phyloP scores from a whole-genome alignment of 83 land plant species.

The Diphasiastrum complanatum region DNA sequence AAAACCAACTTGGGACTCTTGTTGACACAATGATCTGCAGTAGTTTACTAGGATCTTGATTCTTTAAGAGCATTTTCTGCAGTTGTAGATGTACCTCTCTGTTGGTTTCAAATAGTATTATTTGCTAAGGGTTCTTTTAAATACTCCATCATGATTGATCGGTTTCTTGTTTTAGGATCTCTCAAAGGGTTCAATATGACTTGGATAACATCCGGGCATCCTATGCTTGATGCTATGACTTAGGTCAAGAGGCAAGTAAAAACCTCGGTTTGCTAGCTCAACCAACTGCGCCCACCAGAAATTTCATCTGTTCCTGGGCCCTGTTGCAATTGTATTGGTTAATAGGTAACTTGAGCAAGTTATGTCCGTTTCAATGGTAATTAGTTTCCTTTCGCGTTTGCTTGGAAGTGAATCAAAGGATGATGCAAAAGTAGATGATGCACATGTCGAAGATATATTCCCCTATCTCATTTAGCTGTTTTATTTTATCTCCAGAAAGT shows the following conservation, averaged over 20 bases:
- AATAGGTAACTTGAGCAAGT: slow-evolving; percentile 43
- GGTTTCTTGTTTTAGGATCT: slow-evolving; percentile 24
- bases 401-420: too few species aligned
- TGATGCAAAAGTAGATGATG: too few species aligned
- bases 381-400: too few species aligned
- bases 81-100: too few species aligned
- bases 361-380: neutral
- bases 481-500: too few species aligned
- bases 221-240: slow-evolving; percentile 39
- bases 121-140: neutral
- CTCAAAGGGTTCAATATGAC: slow-evolving; percentile 40
- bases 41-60: too few species aligned
- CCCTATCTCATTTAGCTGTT: too few species aligned
- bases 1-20: too few species aligned
- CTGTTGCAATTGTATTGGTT: slow-evolving; percentile 42
- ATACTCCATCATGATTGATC: neutral
- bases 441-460: too few species aligned
- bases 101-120: too few species aligned
- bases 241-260: slow-evolving; percentile 44
- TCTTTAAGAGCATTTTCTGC: too few species aligned
- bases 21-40: too few species aligned
- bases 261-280: slow-evolving; percentile 35
- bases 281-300: slow-evolving; percentile 36
- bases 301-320: slow-evolving; percentile 31
- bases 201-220: slow-evolving; percentile 41